Conservation (phyloP, 768 basidiomycete genomes). For the Calocybe indica region DNA sequence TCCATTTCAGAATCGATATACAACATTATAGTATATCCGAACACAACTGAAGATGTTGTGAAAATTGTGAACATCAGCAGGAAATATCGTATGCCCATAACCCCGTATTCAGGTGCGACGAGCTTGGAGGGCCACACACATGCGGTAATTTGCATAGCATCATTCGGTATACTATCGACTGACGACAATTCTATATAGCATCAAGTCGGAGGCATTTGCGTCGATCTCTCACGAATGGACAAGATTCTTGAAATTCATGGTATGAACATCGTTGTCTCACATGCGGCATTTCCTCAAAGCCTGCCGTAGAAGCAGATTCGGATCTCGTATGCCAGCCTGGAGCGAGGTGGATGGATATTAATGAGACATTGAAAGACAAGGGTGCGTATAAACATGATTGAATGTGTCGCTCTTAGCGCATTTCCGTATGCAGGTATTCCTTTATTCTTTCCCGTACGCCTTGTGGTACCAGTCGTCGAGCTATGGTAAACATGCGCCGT, state of each 20-base stretch:
- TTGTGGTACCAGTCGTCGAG: background rate
- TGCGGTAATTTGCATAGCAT: constrained; percentile 47
- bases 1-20: constrained; percentile 33
- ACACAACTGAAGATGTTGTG: constrained; percentile 76
- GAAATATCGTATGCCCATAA: constrained; percentile 72
- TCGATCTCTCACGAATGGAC: constrained; percentile 79
- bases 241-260: constrained; percentile 71
- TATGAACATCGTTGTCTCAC: constrained; percentile 18
- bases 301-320: constrained; percentile 51
- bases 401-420: background rate
- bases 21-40: constrained; percentile 60
- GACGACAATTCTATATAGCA: constrained; percentile 19
- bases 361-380: constrained; percentile 57
- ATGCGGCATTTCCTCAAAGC: background rate
- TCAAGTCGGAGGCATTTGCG: constrained; percentile 60
- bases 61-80: constrained; percentile 70
- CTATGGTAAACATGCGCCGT: background rate
- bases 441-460: constrained; percentile 74
- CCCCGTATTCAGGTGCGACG: constrained; percentile 78
- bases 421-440: constrained; percentile 46
- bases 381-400: constrained; percentile 23
- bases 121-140: constrained; percentile 65
- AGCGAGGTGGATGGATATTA: constrained; percentile 65
- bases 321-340: constrained; percentile 76
- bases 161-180: background rate